Evolutionary conservation across 2,329 filamentous ascomycete species (phyloP), one percentile per base, ranked within the genome.

Genomic region (Diplodia scrobiculata): DNA sequence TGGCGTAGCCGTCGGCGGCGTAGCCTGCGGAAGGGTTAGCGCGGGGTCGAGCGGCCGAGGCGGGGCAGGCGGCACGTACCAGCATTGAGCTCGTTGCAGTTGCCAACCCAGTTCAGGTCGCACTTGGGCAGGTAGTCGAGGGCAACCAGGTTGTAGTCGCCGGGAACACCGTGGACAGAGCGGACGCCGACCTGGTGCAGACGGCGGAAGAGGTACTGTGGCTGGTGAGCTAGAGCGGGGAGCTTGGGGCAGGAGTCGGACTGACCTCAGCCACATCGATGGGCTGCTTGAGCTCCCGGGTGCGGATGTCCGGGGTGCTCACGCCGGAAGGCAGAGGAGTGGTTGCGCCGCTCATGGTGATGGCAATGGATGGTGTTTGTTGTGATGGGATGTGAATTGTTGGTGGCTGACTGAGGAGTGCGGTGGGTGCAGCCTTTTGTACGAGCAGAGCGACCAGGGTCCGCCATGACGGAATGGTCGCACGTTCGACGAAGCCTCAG

Each of bases 51-150:
- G 11, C 27, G 45, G 54, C 47, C 48, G 41, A 65, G 41, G 27
- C 65, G 53, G 54, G 64, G 60, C 58, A 65, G 34, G 27, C 66
- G 32, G 29, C 32, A 66, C 73, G 41, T 67, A 83, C 82, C 82
- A 64, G 84, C 84, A 73, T 86, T 86, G 63, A 87, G 79, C 73
- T 87, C 85, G 74, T 87, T 87, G 73, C 81, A 83, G 72, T 86
- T 87, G 68, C 86, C 86, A 3, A 86, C 83, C 85, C 85, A 87
- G 53, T 80, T 74, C 25, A 87, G 75, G 14, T 80, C 84, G 58
- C 76, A 78, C 66, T 84, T 83, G 27, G 82, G 78, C 19, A 87
- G 74, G 70, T 86, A 86, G 73, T 87, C 86, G 65, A 87, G 78
- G 29, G 84, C 82, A 10, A 79, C 79, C 64, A 79, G 75, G 63